These are phyloP conservation scores for Phyllosticta citribraziliensis DNA, from an alignment of 2,329 filamentous ascomycete genomes.

Conservation along the genomic window DNA sequence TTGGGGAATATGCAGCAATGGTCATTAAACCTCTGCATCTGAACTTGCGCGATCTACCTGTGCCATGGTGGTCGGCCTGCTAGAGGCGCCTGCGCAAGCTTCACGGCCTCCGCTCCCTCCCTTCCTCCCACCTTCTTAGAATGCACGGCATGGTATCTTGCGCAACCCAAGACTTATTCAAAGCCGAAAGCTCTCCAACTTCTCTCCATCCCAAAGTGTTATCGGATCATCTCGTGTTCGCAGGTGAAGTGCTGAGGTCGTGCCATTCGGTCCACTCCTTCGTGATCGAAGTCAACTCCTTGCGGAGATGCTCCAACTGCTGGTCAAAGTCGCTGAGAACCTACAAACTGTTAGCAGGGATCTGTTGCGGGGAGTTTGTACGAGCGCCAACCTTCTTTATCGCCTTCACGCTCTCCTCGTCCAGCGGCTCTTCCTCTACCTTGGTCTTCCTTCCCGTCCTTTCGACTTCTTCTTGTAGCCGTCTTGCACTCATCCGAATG, in stretches of 20 bases:
- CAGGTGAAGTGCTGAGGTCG: constrained; percentile 11
- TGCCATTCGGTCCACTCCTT: constrained; percentile 51
- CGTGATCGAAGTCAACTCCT: constrained; percentile 49
- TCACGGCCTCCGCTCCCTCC: neutral
- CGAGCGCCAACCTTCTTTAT: constrained; percentile 58
- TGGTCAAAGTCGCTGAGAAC: constrained; percentile 74
- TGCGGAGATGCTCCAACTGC: constrained; percentile 65
- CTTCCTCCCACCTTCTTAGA: constrained; percentile 1
- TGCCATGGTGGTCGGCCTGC: neutral
- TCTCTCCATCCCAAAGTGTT: neutral
- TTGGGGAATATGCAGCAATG: neutral
- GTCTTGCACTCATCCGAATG: constrained; percentile 61
- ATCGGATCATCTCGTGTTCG: constrained; percentile 3
- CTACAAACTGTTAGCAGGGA: constrained; percentile 32
- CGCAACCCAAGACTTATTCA: constrained; percentile 2
- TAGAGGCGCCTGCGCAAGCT: neutral
- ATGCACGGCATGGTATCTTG: constrained; percentile 8
- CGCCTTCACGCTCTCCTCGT: constrained; percentile 60
- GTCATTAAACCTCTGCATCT: neutral
- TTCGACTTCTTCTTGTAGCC: constrained; percentile 64
- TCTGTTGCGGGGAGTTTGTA: neutral
- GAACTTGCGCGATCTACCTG: neutral
- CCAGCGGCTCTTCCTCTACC: constrained; percentile 44
- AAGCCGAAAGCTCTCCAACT: constrained; percentile 4
- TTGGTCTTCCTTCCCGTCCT: constrained; percentile 47